Conservation (phyloP, 306 rosid genomes). For the Gastrolobium villosum region DNA sequence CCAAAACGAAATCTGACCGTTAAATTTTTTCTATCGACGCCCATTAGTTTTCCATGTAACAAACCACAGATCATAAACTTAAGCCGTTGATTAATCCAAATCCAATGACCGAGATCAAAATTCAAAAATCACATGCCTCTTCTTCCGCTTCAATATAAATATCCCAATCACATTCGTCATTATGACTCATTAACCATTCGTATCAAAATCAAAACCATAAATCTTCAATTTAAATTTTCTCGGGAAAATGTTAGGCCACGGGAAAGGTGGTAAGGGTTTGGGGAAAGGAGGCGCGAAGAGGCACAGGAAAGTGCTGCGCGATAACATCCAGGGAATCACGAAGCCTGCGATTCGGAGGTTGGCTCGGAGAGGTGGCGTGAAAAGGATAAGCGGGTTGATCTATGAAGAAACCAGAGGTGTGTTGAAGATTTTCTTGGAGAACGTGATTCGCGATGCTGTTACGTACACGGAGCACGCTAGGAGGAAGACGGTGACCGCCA, state of each 20-base stretch:
- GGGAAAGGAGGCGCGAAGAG: slow-evolving; percentile 55
- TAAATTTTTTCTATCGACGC: neutral
- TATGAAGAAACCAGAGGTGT: slow-evolving; percentile 55
- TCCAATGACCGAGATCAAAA: neutral
- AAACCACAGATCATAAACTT: neutral
- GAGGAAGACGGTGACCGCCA: slow-evolving; percentile 41
- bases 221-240: neutral
- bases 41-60: neutral
- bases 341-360: slow-evolving; percentile 51
- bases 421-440: slow-evolving; percentile 45
- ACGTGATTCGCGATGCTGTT: slow-evolving; percentile 44
- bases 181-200: neutral
- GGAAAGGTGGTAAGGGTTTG: slow-evolving; percentile 38
- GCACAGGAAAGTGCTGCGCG: slow-evolving; percentile 50
- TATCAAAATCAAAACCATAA: neutral
- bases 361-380: slow-evolving; percentile 50
- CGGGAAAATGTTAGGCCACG: slow-evolving; percentile 21
- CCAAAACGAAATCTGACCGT: neutral
- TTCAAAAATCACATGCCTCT: neutral
- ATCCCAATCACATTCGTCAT: neutral
- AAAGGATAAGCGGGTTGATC: slow-evolving; percentile 50
- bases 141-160: slow-evolving; percentile 27
- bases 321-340: slow-evolving; percentile 52
- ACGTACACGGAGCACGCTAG: slow-evolving; percentile 40
- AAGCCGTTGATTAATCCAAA: neutral